Percentiles rank a stretch among this genome's conserved stretches.
Conservation (phyloP, 768 basidiomycete genomes). For the Chiua virens region DNA sequence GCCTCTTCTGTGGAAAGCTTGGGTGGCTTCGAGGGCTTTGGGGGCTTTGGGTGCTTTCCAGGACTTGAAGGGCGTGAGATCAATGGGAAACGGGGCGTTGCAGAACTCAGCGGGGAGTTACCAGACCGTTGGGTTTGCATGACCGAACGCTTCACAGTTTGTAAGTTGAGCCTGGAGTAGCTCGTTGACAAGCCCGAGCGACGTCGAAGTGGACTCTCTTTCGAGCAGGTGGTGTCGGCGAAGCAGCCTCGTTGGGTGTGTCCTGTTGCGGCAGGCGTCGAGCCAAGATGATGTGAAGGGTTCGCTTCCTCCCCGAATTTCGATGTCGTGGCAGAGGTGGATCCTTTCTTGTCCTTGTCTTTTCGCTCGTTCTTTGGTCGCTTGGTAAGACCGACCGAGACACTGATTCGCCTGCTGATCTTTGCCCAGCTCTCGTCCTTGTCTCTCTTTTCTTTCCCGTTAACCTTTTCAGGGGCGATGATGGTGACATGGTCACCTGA, state of each 20-base stretch:
- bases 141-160: conserved; percentile 27
- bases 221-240: conserved; percentile 9
- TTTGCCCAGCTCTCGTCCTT: conserved; percentile 60
- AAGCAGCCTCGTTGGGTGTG: neutral
- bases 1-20: conserved; percentile 58
- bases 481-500: conserved; percentile 38
- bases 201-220: conserved; percentile 20
- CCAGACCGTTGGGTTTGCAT: conserved; percentile 18
- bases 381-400: conserved; percentile 49
- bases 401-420: conserved; percentile 61
- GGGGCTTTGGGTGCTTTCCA: conserved; percentile 33
- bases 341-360: conserved; percentile 37
- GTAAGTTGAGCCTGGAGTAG: conserved; percentile 23
- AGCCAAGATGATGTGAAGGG: conserved; percentile 7
- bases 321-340: conserved; percentile 19
- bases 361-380: conserved; percentile 36
- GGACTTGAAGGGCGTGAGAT: conserved; percentile 32
- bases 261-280: conserved; percentile 8
- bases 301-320: conserved; percentile 27
- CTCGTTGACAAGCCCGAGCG: conserved; percentile 28
- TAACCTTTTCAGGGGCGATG: conserved; percentile 32
- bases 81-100: conserved; percentile 20
- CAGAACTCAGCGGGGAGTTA: conserved; percentile 19
- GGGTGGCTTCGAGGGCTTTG: conserved; percentile 47
- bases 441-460: conserved; percentile 37